Base-by-base conservation (phyloP, 2,329 filamentous ascomycete species). In the Cladobotryum mycophilum region DNA sequence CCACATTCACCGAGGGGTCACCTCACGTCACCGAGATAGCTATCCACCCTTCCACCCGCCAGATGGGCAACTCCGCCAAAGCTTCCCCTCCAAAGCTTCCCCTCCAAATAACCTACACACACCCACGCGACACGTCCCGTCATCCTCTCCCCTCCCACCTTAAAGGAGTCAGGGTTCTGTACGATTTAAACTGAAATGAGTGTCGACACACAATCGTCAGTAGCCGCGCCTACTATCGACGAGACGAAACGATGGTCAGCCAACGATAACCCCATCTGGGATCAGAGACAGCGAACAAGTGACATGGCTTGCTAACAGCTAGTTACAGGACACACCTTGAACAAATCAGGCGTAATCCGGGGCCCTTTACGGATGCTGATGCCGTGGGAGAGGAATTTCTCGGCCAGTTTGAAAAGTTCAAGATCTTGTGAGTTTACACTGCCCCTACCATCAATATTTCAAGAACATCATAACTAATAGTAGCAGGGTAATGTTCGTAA, bases 331-430 rank as follows among this genome's bases (percentile, higher is more conserved):
- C 82, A 67, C 85, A 95, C 66, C 79, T 97, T 51, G 84, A 97
- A 70, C 85, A 80, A 55, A 84, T 96, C 57, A 79, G 95, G 51
- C 84, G 78, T 52, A 85, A 84, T 33, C 73, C 79, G 3, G 92
- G 93, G 1, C 89, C 93, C 1, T 96, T 88, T 67, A 91, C 87
- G 34, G 86, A 91, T 56, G 78, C 82, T 25, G 80, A 72, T 7
- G 72, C 73, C 14, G 72, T 73, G 22, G 73, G 73, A 45, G 75
- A 78, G 46, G 76, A 80, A 56, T 74, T 74, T 20, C 68, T 80
- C 6, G 70, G 74, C 7, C 74, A 74, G 53, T 78, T 89, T 57
- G 82, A 87, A 52, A 76, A 76, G 43, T 83, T 88, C 62, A 93
- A 89, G 67, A 77, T 96, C 51, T 68, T 96, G 81, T 89, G 70